Percentiles rank a stretch among this genome's conserved stretches.
phyloP scores from a whole-genome alignment of 352 stramenopile genomes.

The Pythium monospermum region DNA sequence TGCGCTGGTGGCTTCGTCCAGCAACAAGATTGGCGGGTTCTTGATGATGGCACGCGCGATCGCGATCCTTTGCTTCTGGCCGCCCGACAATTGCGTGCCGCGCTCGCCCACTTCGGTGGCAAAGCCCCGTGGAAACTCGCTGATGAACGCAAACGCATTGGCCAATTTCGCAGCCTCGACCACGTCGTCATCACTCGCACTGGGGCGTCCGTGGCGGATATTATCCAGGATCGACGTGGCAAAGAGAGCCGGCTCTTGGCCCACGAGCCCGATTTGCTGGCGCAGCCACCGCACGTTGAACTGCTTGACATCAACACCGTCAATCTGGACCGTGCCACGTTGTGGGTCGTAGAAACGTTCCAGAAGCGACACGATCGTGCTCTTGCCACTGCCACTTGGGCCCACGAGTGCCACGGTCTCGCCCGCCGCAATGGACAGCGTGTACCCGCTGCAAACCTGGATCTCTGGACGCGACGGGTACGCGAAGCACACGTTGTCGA shows the following conservation, averaged over 20 bases:
- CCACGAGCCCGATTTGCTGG: slow-evolving; percentile 76
- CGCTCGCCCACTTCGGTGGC: slow-evolving; percentile 86
- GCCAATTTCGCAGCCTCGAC: slow-evolving; percentile 59
- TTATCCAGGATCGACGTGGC: slow-evolving; percentile 64
- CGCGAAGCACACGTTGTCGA: slow-evolving; percentile 66
- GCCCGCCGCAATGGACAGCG: slow-evolving; percentile 27
- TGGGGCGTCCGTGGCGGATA: slow-evolving; percentile 63
- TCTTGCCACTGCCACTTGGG: slow-evolving; percentile 44
- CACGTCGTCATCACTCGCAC: slow-evolving; percentile 71
- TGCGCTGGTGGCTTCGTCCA: slow-evolving; percentile 90
- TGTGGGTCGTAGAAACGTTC: slow-evolving; percentile 45
- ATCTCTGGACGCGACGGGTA: slow-evolving; percentile 34
- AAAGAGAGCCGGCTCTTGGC: slow-evolving; percentile 92
- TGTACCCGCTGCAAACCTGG: slow-evolving; percentile 28
- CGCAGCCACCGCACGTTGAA: slow-evolving; percentile 52
- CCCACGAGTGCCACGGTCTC: slow-evolving; percentile 43
- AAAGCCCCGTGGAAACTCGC: slow-evolving; percentile 83
- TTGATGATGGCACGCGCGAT: slow-evolving; percentile 91
- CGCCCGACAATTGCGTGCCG: slow-evolving; percentile 85
- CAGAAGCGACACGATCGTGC: slow-evolving; percentile 37
- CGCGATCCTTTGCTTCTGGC: slow-evolving; percentile 91
- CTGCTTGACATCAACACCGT: slow-evolving; percentile 41
- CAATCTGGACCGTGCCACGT: slow-evolving; percentile 23
- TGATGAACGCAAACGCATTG: slow-evolving; percentile 92
- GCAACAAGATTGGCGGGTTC: slow-evolving; percentile 80